Conservation (phyloP, 352 stramenopile genomes). For the Thalassiosira oceanica region DNA sequence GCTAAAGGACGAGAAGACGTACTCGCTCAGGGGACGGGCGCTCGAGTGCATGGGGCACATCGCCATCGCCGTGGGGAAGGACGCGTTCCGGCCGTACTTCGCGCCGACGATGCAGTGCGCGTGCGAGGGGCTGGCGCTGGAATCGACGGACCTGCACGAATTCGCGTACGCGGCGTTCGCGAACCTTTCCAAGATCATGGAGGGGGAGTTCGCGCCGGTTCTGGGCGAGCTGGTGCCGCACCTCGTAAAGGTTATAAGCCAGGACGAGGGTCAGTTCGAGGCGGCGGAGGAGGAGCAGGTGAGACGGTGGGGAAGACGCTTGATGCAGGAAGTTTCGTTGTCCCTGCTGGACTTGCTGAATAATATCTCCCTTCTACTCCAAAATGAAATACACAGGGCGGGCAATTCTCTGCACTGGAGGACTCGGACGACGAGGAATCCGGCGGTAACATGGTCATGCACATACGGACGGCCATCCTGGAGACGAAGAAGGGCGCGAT, state of each 20-base stretch:
- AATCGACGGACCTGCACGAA: slow-evolving; percentile 94
- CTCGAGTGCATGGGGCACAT: slow-evolving; percentile 98
- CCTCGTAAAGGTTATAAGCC: slow-evolving; percentile 74
- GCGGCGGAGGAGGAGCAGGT: slow-evolving; percentile 63
- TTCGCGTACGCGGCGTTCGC: slow-evolving; percentile 98
- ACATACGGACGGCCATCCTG: slow-evolving; percentile 82
- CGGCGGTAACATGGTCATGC: slow-evolving; percentile 68
- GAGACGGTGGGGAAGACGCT: slow-evolving; percentile 9
- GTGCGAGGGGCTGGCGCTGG: slow-evolving; percentile 88
- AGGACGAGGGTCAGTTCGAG: slow-evolving; percentile 81
- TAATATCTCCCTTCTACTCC: too few relatives aligned
- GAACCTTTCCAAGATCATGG: slow-evolving; percentile 97
- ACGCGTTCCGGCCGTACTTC: slow-evolving; percentile 94
- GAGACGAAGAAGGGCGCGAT: slow-evolving; percentile 94
- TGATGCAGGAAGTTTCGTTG: not conserved
- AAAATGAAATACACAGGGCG: slow-evolving; percentile 34
- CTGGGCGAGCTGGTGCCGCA: slow-evolving; percentile 85
- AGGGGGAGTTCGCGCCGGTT: slow-evolving; percentile 93
- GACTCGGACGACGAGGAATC: slow-evolving; percentile 81
- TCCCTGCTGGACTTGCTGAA: not conserved
- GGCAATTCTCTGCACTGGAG: slow-evolving; percentile 69
- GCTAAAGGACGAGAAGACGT: slow-evolving; percentile 90
- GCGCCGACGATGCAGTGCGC: slow-evolving; percentile 92
- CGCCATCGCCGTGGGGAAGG: slow-evolving; percentile 92
- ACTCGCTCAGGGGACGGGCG: slow-evolving; percentile 90